Evolutionary conservation across 2,329 filamentous ascomycete genomes (phyloP).

Genomic region (Fusarium nurragi): DNA sequence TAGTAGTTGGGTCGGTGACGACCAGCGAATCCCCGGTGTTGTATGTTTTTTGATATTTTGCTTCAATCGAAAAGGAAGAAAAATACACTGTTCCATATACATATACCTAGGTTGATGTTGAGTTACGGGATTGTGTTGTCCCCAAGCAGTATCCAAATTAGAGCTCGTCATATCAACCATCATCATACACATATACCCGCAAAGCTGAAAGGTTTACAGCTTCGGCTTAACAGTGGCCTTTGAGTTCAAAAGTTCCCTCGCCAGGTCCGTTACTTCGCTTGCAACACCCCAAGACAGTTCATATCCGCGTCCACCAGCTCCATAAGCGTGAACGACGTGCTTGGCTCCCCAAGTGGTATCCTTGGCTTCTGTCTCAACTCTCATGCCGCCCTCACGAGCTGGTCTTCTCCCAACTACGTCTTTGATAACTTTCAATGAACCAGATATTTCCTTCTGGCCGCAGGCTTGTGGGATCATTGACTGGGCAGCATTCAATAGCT

Average conservation of each 20-base stretch:
- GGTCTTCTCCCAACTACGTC: constrained; percentile 60
- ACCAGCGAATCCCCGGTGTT: not conserved
- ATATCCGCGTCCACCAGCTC: constrained; percentile 68
- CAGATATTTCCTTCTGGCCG: not conserved
- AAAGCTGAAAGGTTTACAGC: not conserved
- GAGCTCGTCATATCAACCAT: not conserved
- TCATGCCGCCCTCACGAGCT: constrained; percentile 58
- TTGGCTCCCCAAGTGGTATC: constrained; percentile 15
- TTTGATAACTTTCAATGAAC: constrained; percentile 47
- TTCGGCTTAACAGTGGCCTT: not conserved
- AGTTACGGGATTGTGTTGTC: not conserved
- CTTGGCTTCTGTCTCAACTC: constrained; percentile 46
- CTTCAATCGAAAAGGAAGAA: not conserved
- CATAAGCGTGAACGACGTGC: constrained; percentile 64
- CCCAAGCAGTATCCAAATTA: not conserved
- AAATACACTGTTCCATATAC: not conserved
- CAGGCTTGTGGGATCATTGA: constrained; percentile 28
- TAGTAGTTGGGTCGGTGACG: not conserved
- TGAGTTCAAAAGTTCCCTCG: constrained; percentile 8
- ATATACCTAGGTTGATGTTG: not conserved
- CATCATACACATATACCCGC: not conserved
- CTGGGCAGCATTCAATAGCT: constrained; percentile 24
- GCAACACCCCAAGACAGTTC: constrained; percentile 70
- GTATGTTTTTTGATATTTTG: not conserved
- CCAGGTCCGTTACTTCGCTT: constrained; percentile 52